Conservation (phyloP, 2,329 filamentous ascomycete species). For the Ceratocystis destructans region DNA sequence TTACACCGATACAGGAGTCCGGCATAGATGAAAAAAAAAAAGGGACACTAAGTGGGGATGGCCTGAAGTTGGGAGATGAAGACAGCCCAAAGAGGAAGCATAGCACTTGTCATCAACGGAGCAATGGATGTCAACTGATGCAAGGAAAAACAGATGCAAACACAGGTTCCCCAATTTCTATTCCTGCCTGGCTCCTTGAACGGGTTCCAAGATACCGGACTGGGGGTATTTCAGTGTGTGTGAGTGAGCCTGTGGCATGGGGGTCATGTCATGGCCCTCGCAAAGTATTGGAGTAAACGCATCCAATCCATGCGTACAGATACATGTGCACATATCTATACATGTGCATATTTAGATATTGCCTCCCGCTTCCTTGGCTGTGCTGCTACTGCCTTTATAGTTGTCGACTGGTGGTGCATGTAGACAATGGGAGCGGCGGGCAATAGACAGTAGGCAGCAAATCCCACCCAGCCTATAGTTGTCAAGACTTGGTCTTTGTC, state of each 20-base stretch:
- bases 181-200: background rate
- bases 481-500: background rate
- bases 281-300: background rate
- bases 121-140: background rate
- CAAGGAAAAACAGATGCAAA: background rate
- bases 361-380: background rate
- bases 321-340: background rate
- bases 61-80: background rate
- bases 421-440: background rate
- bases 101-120: background rate
- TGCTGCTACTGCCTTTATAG: background rate
- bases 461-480: too few species aligned
- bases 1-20: slow-evolving; percentile 1
- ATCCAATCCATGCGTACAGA: background rate
- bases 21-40: background rate
- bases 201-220: background rate
- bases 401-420: background rate
- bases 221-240: background rate
- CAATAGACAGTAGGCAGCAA: background rate
- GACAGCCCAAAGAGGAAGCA: background rate
- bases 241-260: background rate
- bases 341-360: background rate
- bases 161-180: background rate
- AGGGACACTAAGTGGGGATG: background rate
- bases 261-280: background rate